Evolutionary conservation across 805 yeast genomes (phyloP), one percentile per base, ranked within the genome.

Genomic region (Pichia nakasei): DNA sequence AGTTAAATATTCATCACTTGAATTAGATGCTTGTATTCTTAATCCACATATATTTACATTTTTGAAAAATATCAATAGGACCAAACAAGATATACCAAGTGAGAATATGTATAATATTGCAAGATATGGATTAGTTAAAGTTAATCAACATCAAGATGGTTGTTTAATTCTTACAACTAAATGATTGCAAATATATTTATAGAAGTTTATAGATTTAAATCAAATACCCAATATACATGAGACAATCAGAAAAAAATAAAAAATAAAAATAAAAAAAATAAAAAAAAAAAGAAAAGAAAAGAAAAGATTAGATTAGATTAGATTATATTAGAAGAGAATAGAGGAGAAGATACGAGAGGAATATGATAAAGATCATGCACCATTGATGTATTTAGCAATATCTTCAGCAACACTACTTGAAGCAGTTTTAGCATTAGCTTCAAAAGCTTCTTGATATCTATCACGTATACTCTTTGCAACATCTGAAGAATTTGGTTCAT

Each of bases 371-470:
- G 3, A 31, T 22, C 45, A 56, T 60, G 9, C 37, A 40, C 54
- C 52, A 36, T 57, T 55, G 22, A 83, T 79, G 56, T 82, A 82
- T 44, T 72, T 70, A 3, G 87, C 86, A 47, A 83, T 82, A 51
- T 73, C 75, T 58, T 81, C 87, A 7, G 88, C 88, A 7, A 87
- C 79, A 51, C 73, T 66, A 43, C 82, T 73, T 9, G 82, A 73
- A 4, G 83, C 80, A 7, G 71, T 58, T 57, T 80, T 82, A 3
- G 81, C 76, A 9, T 78, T 74, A 12, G 66, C 59, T 49, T 80
- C 85, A 48, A 84, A 74, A 3, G 94, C 93, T 33, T 71, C 72
- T 59, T 82, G 83, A 59, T 87, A 87, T 42, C 86, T 73, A 17
- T 73, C 70, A 58, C 84, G 87, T 37, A 85, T 62, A 3, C 66